phyloP scores from a whole-genome alignment of 2,329 filamentous ascomycete species.

The Truncatella angustata region DNA sequence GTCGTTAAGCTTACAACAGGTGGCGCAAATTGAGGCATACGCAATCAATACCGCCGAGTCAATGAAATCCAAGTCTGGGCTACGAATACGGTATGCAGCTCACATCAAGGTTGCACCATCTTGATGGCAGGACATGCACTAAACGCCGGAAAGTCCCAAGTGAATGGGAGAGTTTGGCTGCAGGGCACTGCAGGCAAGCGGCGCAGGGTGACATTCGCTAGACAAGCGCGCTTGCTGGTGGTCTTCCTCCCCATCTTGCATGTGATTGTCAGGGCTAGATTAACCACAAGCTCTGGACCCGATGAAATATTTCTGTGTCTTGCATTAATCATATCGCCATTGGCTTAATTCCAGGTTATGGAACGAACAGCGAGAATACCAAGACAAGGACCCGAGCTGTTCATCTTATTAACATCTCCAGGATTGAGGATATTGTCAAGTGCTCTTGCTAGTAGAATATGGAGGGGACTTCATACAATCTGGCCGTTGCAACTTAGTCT shows the following conservation, averaged over 20 bases:
- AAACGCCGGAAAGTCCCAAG: conserved; percentile 1
- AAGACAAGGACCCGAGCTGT: not conserved
- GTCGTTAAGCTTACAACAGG: not conserved
- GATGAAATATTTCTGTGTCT: too few relatives aligned
- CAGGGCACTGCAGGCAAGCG: not conserved
- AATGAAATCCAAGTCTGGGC: not conserved
- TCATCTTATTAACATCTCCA: not conserved
- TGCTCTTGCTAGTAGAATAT: too few relatives aligned
- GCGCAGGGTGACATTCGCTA: not conserved
- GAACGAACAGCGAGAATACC: not conserved
- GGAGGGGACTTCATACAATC: too few relatives aligned
- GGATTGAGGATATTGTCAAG: too few relatives aligned
- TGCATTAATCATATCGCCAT: too few relatives aligned
- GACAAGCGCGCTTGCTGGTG: not conserved
- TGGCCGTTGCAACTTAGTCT: too few relatives aligned
- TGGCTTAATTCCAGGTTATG: too few relatives aligned
- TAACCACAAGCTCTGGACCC: not conserved
- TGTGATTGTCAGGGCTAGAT: conserved; percentile 7
- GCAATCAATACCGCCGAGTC: not conserved
- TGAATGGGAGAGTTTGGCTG: conserved; percentile 2
- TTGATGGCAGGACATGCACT: not conserved
- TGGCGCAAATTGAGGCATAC: conserved; percentile 6
- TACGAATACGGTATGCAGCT: conserved; percentile 2
- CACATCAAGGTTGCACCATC: not conserved
- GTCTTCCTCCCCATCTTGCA: not conserved